Evolutionary conservation across 768 basidiomycete genomes (phyloP), one percentile per base, ranked within the genome.

Genomic region (Dioszegia crocea): DNA sequence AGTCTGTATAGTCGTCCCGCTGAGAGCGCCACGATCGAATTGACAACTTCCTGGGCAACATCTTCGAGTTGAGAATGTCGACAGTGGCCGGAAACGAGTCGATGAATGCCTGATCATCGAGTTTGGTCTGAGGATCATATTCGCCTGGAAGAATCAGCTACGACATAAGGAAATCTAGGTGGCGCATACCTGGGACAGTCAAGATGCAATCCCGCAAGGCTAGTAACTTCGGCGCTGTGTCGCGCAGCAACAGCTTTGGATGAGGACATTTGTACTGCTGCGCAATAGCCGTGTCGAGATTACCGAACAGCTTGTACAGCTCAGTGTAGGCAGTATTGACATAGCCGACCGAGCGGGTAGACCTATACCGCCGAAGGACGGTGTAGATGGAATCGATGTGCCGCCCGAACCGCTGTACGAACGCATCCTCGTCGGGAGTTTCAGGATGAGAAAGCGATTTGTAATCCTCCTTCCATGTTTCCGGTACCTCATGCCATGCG

Each of bases 371-470:
- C 16, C 59, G 17, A 21, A 74, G 53, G 19, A 56, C 46, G 24
- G 57, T 56, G 36, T 71, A 50, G 30, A 74, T 56, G 2, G 48
- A 47, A n/a, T 54, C 51, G 23, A 74, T 40, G 29, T 58, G 61
- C 1, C 51, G 51, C 0, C 74, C 74, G 47, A 66, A 77, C 8
- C 61, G 62, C 50, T 74, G 68, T 0, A 66, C 62, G 46, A 77
- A 77, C 9, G 67, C 64, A n/a, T 68, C 68, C 31, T 77, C 76
- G 40, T 75, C 74, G 10, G 73, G 74, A 9, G 72, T 74, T 49
- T 77, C 72, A 8, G 72, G 72, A 12, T 23, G 24, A 17, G 38
- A 8, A 11, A 53, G 51, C 16, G 51, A 36, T 2, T 53, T 11
- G 43, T 59, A 52, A 66, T 76, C 75, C 12, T 65, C 61, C 29